phyloP scores from a whole-genome alignment of 345 rosid genomes.

The Syzygium oleosum region DNA sequence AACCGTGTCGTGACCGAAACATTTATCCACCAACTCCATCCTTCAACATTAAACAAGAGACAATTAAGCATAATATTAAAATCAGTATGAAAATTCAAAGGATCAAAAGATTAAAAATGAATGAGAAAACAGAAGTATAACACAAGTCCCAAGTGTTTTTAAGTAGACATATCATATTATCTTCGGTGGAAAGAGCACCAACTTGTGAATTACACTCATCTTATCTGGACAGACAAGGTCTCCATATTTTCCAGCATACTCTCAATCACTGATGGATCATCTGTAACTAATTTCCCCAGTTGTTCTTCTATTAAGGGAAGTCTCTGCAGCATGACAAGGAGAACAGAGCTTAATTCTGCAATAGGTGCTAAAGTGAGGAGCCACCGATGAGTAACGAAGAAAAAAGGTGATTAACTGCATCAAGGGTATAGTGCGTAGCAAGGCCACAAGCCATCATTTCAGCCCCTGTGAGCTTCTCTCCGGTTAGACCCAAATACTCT shows the following conservation, averaged over 20 bases:
- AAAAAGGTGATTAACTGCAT: constrained; percentile 31
- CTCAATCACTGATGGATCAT: constrained; percentile 87
- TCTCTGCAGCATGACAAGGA: constrained; percentile 30
- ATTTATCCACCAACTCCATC: constrained; percentile 57
- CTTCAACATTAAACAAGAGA: constrained; percentile 16
- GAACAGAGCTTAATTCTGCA: not conserved
- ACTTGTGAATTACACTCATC: constrained; percentile 70
- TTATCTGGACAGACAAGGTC: constrained; percentile 58
- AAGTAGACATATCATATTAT: not conserved
- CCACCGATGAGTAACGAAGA: not conserved
- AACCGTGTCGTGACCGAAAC: constrained; percentile 73
- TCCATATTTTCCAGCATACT: constrained; percentile 44
- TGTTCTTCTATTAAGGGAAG: constrained; percentile 53
- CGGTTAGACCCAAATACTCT: constrained; percentile 80
- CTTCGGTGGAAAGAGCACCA: constrained; percentile 7
- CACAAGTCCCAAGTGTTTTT: not conserved
- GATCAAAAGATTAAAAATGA: not conserved
- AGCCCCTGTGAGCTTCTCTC: constrained; percentile 74
- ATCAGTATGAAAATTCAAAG: not conserved
- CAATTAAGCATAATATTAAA: not conserved
- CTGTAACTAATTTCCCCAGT: constrained; percentile 61
- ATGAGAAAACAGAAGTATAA: not conserved
- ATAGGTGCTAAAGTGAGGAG: not conserved
- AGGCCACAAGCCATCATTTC: constrained; percentile 90
- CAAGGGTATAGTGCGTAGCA: constrained; percentile 70